Evolutionary conservation across 2,329 filamentous ascomycete species (phyloP), one percentile per base, ranked within the genome.

Genomic region (Hymenoscyphus fructigenus): DNA sequence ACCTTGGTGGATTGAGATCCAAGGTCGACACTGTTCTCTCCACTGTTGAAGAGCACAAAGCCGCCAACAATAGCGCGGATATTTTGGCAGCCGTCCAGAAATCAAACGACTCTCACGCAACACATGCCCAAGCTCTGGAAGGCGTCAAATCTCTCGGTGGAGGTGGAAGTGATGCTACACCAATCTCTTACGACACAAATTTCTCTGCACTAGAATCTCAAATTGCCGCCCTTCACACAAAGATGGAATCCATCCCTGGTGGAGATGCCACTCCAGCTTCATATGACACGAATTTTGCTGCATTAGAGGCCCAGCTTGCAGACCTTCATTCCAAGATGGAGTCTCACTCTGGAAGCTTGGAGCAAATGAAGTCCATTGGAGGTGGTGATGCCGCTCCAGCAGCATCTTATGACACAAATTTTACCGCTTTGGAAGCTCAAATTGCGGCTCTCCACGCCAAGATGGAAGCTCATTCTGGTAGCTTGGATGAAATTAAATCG

Each of bases 81-180:
- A 68, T 74, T 4, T 62, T 73, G 38, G 66, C 72, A 15, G 72
- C 69, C 57, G 65, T 75, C 20, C 64, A 72, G 29, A 66, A 70
- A 62, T 70, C 68, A 4, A 73, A 73, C n/a, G 70, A 72, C 7
- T 69, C 65, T 3, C 71, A 73, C 62, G 62, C 65, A 10, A 61
- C 68, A 10, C 71, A 74, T 67, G 61, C 70, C 23, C 60, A 65
- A 28, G 63, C 61, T n/a, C 34, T 70, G 1, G 65, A 66, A 36
- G 63, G 55, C 5, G 47, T 67, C 15, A 63, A 66, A 34, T 65
- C 65, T 29, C 28, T 62, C 12, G 47, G 44, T 20, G 59, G 28
- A 29, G 26, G 53, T 66, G 44, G 65, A 23, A 23, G 47, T 14
- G 47, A 26, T 26, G 47, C n/a, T 14, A 7, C 44, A 28, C 20